Conservation (phyloP, 305 asterid species). For the Solanum hybrid region DNA sequence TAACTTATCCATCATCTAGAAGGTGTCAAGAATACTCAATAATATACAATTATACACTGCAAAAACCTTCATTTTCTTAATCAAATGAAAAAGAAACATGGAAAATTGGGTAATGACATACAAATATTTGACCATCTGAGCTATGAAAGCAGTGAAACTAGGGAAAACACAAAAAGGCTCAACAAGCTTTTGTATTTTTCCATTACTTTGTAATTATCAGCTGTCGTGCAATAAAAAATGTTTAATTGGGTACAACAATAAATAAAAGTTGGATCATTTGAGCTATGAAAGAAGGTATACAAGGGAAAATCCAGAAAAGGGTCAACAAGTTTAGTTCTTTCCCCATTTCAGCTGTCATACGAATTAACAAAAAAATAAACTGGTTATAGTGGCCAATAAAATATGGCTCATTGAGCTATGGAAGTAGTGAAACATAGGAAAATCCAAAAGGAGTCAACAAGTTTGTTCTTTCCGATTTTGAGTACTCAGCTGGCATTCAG, state of each 20-base stretch:
- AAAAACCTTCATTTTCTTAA: background rate
- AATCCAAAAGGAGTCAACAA: background rate
- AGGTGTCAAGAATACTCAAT: background rate
- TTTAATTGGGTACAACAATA: background rate
- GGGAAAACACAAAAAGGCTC: background rate
- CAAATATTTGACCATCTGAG: background rate
- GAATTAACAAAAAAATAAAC: background rate
- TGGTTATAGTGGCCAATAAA: background rate
- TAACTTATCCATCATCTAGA: background rate
- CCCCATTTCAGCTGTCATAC: background rate
- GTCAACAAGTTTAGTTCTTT: background rate
- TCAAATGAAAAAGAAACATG: background rate
- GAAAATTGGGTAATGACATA: background rate
- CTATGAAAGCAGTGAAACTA: background rate
- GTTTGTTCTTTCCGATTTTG: background rate
- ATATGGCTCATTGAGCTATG: background rate
- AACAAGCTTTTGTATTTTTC: background rate
- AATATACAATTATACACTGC: background rate
- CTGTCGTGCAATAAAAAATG: background rate
- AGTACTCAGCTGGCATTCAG: background rate
- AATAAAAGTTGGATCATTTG: background rate
- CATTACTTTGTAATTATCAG: background rate
- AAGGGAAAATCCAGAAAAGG: background rate
- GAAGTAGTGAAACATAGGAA: background rate
- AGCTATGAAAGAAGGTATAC: background rate